A percentile compares a stretch with the other conserved stretches of the same genome.
phyloP scores from a whole-genome alignment of 169 alveolate genomes.

The Eimeria sp. region DNA sequence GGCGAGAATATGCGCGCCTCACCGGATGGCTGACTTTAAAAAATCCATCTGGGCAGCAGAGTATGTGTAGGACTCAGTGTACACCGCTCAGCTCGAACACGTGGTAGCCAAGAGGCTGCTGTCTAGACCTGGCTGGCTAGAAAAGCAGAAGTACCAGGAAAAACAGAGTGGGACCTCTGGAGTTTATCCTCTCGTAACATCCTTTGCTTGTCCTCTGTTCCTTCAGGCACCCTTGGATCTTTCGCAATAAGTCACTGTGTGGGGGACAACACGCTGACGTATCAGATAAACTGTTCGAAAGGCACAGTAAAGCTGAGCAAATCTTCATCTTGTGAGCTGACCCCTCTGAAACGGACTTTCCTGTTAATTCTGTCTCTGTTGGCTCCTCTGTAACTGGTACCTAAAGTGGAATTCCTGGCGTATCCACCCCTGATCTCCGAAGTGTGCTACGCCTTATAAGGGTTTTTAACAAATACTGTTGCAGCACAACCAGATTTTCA shows the following conservation, averaged over 20 bases:
- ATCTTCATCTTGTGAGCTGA: constrained; percentile 56
- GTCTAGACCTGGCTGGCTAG: background rate
- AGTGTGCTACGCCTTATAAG: background rate
- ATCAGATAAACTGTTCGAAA: constrained; percentile 30
- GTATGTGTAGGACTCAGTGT: background rate
- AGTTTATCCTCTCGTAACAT: background rate
- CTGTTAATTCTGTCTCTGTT: background rate
- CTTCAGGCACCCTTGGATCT: constrained; percentile 57
- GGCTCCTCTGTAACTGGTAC: background rate
- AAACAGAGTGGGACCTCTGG: background rate
- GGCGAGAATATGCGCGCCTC: constrained; percentile 51
- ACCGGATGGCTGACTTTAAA: constrained; percentile 53
- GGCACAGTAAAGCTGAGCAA: constrained; percentile 67
- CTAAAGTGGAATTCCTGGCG: background rate
- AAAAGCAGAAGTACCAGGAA: background rate
- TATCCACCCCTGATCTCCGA: background rate
- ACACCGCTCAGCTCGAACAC: background rate
- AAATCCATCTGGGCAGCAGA: constrained; percentile 1
- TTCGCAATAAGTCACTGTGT: constrained; percentile 45
- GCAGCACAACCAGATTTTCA: too few species aligned
- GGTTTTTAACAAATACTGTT: too few species aligned
- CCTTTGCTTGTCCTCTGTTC: background rate
- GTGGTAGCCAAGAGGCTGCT: background rate
- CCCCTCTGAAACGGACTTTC: background rate
- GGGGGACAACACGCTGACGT: constrained; percentile 76